These are phyloP conservation scores for Exserohilum rostratum DNA, from an alignment of 2,329 filamentous ascomycete species.

Conservation along the genomic window DNA sequence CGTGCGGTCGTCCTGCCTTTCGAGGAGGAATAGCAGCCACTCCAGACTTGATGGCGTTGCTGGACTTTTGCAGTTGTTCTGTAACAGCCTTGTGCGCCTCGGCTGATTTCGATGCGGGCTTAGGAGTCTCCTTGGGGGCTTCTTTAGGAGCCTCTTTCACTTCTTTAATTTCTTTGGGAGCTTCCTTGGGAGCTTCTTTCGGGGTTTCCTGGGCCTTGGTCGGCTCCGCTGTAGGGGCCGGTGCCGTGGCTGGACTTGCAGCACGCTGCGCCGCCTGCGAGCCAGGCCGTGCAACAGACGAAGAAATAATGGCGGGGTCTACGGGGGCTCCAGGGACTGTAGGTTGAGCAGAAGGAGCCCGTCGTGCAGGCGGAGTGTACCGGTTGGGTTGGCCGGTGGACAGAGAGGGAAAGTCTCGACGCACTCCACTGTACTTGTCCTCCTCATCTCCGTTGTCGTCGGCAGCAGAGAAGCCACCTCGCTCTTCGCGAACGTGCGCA, in stretches of 20 bases:
- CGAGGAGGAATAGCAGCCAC: conserved; percentile 36
- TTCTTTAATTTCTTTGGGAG: not conserved
- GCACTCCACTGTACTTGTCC: conserved; percentile 96
- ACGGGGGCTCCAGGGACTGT: conserved; percentile 78
- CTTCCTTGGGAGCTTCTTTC: conserved; percentile 7
- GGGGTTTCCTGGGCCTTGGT: conserved; percentile 2
- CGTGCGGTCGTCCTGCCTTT: conserved; percentile 53
- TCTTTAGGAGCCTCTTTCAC: not conserved
- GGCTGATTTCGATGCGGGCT: conserved; percentile 26
- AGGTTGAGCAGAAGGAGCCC: conserved; percentile 75
- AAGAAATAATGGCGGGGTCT: conserved; percentile 88
- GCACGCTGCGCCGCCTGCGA: conserved; percentile 32
- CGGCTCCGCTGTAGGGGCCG: conserved; percentile 25
- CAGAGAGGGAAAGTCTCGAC: conserved; percentile 73
- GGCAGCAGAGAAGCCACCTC: conserved; percentile 69
- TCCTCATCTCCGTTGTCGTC: conserved; percentile 81
- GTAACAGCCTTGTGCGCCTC: conserved; percentile 27
- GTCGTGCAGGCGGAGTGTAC: conserved; percentile 88
- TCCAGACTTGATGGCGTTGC: conserved; percentile 35
- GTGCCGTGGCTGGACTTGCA: conserved; percentile 30
- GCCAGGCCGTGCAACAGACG: conserved; percentile 68
- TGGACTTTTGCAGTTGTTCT: conserved; percentile 38
- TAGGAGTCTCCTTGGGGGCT: conserved; percentile 5
- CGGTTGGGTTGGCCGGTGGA: conserved; percentile 67
- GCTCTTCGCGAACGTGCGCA: conserved; percentile 87